These are phyloP conservation scores for Canariomyces notabilis DNA, from an alignment of 2,329 filamentous ascomycete species.

Conservation along the genomic window DNA sequence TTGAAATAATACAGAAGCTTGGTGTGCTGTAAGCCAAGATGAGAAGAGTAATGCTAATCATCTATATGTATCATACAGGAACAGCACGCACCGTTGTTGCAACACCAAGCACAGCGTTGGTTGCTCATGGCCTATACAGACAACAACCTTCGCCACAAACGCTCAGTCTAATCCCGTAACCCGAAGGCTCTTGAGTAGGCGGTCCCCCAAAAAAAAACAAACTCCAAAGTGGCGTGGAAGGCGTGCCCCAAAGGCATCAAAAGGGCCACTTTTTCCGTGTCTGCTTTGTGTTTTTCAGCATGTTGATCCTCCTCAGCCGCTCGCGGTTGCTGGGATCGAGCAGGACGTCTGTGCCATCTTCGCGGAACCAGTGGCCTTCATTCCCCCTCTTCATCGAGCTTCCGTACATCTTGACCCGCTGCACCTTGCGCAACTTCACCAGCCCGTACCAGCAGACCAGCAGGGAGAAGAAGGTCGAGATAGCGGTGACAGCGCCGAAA, in stretches of 20 bases:
- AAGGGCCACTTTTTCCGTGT: slow-evolving; percentile 23
- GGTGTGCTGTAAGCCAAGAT: background rate
- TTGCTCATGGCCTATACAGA: background rate
- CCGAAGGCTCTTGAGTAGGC: background rate
- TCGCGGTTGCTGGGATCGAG: slow-evolving; percentile 52
- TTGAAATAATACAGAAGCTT: background rate
- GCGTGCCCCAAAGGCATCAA: background rate
- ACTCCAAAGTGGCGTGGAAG: background rate
- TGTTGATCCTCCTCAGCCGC: slow-evolving; percentile 47
- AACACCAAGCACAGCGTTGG: slow-evolving; percentile 7
- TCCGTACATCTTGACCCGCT: slow-evolving; percentile 71
- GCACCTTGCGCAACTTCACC: slow-evolving; percentile 75
- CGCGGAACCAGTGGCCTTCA: slow-evolving; percentile 39
- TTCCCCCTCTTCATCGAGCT: slow-evolving; percentile 20
- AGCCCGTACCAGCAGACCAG: slow-evolving; percentile 81
- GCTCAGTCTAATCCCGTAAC: slow-evolving; percentile 12
- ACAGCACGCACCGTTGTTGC: slow-evolving; percentile 1
- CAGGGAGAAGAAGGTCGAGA: slow-evolving; percentile 67
- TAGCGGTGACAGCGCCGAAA: slow-evolving; percentile 68
- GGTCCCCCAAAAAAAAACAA: background rate
- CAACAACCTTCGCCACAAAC: slow-evolving; percentile 7
- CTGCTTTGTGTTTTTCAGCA: slow-evolving; percentile 37
- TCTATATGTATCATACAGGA: slow-evolving; percentile 9
- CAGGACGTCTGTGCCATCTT: slow-evolving; percentile 46
- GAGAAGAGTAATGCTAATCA: background rate